Evolutionary conservation across 2,329 filamentous ascomycete genomes (phyloP).

Genomic region (Hymenoscyphus repandus): DNA sequence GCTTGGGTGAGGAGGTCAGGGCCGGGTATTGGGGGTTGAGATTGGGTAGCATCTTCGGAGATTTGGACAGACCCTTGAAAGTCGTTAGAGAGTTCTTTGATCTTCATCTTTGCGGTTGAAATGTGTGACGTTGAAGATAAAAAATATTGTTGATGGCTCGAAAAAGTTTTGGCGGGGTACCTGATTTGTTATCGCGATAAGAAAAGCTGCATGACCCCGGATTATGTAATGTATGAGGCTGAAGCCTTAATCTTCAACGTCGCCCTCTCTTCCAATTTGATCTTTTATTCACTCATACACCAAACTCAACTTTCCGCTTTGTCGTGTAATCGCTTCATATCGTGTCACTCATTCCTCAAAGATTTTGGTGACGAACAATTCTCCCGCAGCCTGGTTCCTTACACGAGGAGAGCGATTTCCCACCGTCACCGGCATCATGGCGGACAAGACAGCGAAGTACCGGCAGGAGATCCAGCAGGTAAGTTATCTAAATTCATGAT

Average conservation of each 20-base stretch:
- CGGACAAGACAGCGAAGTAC: constrained; percentile 71
- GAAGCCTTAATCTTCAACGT: too few species aligned
- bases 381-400: too few species aligned
- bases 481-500: constrained; percentile 32
- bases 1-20: constrained; percentile 28
- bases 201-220: background rate
- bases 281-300: too few species aligned
- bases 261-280: too few species aligned
- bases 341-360: too few species aligned
- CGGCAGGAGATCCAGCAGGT: constrained; percentile 98
- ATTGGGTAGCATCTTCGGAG: constrained; percentile 7
- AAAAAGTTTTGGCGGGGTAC: constrained; percentile 9
- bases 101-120: constrained; percentile 24
- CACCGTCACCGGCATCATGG: constrained; percentile 38
- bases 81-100: constrained; percentile 25
- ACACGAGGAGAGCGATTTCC: too few species aligned
- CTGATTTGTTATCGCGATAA: background rate
- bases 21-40: constrained; percentile 7
- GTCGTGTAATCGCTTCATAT: too few species aligned
- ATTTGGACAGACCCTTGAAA: constrained; percentile 14
- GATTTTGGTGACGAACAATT: too few species aligned
- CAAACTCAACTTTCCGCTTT: too few species aligned
- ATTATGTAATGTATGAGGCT: too few species aligned
- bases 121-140: background rate
- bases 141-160: constrained; percentile 2